Conservation (phyloP, 371 early-diverging fungal species). For the Mortierella sp. region DNA sequence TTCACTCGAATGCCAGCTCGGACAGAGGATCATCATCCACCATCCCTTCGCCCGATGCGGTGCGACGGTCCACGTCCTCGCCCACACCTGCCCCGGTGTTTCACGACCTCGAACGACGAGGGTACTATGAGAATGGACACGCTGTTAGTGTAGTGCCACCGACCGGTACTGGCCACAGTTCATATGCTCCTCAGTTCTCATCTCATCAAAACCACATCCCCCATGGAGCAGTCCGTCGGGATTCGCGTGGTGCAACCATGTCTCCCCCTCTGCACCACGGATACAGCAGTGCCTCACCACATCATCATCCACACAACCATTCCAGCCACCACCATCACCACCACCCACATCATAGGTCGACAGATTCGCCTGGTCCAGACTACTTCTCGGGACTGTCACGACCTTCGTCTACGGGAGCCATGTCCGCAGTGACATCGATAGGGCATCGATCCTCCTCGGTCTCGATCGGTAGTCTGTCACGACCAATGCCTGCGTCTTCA, state of each 20-base stretch:
- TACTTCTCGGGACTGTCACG: slow-evolving; percentile 23
- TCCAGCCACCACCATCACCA: slow-evolving; percentile 12
- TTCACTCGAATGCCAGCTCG: slow-evolving; percentile 38
- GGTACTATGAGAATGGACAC: slow-evolving; percentile 25
- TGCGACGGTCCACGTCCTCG: slow-evolving; percentile 39
- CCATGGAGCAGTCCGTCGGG: slow-evolving; percentile 3
- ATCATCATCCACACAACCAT: too few relatives aligned
- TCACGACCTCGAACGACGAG: slow-evolving; percentile 16
- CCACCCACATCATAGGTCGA: slow-evolving; percentile 15
- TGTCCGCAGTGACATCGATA: background rate
- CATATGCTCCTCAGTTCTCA: slow-evolving; percentile 12
- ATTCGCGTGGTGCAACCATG: slow-evolving; percentile 26
- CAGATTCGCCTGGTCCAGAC: slow-evolving; percentile 23
- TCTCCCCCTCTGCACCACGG: slow-evolving; percentile 31
- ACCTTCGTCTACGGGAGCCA: slow-evolving; percentile 15
- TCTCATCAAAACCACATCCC: slow-evolving; percentile 1
- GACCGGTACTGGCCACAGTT: slow-evolving; percentile 2
- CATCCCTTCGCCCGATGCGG: slow-evolving; percentile 31
- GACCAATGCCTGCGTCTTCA: background rate
- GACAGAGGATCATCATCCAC: slow-evolving; percentile 33
- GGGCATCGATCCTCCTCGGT: slow-evolving; percentile 6
- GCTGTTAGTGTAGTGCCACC: background rate
- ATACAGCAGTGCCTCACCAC: slow-evolving; percentile 14
- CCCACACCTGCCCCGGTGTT: slow-evolving; percentile 35
- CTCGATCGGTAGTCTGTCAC: background rate